Base-by-base conservation (phyloP, 2,329 filamentous ascomycete species). In the Fusarium subtropicale region DNA sequence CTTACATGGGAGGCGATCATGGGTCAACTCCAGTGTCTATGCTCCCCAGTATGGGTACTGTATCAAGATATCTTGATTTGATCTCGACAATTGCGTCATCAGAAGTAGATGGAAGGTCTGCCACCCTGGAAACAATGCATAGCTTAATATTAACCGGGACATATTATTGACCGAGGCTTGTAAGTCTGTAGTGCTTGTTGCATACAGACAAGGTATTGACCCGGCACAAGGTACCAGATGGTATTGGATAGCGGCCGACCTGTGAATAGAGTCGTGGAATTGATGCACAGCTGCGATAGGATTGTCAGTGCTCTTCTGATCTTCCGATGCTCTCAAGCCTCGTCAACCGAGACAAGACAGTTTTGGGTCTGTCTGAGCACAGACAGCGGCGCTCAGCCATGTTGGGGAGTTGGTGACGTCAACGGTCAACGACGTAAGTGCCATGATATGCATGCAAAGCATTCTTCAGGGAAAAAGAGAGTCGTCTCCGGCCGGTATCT, bases 351-450 rank as follows among this genome's bases (percentile, higher is more conserved):
- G 33, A 51, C 33, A 51, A 51, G 33, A 39, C 33, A 51, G 26
- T 47, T 55, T 55, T 28, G 50, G n/a, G 41, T 13, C 20, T 55
- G 41, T 18, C 28, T 48, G 18, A 34, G 53, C 31, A 56, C 30
- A 30, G 31, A 39, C n/a, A 31, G 42, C 24, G 30, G 33, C 20
- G 4, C 34, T 22, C 11, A 24, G 26, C 33, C n/a, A 16, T n/a
- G 16, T 20, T 48, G 31, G 34, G 34, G 36, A 50, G 41, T 64
- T 42, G 48, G 60, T 69, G 66, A 70, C 66, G 67, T 70, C 62
- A 50, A 53, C 11, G 34, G 44, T 41, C 38, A 20, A 55, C 26
- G 53, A 60, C 26, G 36, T 41, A 60, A 28, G 33, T 39, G 42
- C 31, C n/a, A 39, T 39, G n/a, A 39, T 38, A 33, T 54, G 45